Percentiles rank a stretch among this genome's conserved stretches.
phyloP scores from a whole-genome alignment of 495 filamentous ascomycete genomes.

The Penicillium crystallinum region DNA sequence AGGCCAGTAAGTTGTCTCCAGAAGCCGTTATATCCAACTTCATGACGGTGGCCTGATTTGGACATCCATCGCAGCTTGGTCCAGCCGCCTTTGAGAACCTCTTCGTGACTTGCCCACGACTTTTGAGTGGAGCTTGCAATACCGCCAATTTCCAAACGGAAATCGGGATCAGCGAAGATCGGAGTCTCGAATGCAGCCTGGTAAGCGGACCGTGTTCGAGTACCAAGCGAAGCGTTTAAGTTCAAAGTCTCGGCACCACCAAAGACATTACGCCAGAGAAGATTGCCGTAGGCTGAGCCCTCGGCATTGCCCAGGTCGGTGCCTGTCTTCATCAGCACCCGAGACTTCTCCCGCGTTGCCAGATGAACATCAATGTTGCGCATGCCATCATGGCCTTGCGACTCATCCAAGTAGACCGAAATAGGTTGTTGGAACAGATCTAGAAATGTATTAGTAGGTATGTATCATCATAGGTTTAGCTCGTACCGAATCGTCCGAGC shows the following conservation, averaged over 20 bases:
- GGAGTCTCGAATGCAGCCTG: conserved; percentile 77
- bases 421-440: conserved; percentile 87
- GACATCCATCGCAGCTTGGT: conserved; percentile 69
- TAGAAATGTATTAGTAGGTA: conserved; percentile 29
- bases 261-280: conserved; percentile 83
- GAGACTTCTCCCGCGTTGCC: conserved; percentile 68
- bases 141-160: conserved; percentile 68
- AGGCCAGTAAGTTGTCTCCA: conserved; percentile 89
- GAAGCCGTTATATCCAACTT: conserved; percentile 69
- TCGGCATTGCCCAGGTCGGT: conserved; percentile 89
- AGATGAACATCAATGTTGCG: conserved; percentile 77
- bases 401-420: conserved; percentile 69
- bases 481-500: conserved; percentile 73
- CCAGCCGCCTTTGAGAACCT: conserved; percentile 74
- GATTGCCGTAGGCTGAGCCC: conserved; percentile 82
- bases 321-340: conserved; percentile 79
- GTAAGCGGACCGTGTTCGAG: conserved; percentile 83
- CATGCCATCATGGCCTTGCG: conserved; percentile 48
- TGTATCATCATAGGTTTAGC: background rate
- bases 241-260: conserved; percentile 89
- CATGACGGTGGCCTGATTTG: conserved; percentile 57
- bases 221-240: conserved; percentile 79
- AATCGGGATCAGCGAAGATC: conserved; percentile 72
- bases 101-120: conserved; percentile 88
- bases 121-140: conserved; percentile 79